Base-by-base conservation (phyloP, 2,329 filamentous ascomycete species). In the Claviceps arundinis region DNA sequence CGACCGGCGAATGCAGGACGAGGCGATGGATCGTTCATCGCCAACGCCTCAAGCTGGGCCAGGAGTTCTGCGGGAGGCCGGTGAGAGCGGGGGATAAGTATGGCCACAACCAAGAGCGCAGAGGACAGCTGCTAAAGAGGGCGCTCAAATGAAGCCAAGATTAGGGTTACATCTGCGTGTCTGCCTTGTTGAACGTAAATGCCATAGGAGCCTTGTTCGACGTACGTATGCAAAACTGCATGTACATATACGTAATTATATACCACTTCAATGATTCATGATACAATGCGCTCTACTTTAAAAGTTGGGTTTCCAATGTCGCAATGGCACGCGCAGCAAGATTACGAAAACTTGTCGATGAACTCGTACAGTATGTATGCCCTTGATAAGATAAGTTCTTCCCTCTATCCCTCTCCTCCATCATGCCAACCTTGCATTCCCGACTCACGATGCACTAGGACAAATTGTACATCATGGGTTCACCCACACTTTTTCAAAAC, bases 1-100 rank as follows among this genome's bases (percentile, higher is more conserved):
- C 55, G 83, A 88, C 61, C 75, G 82, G 47, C 75, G 81, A 17
- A 73, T 86, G 48, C 74, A 78, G 47, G 82, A 85, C 54, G 85
- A 88, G 61, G 77, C 81, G 48, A 52, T 66, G 17, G 56, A 60
- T 19, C 56, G 52, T 8, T 48, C 51, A 14, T 59, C 52, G 37
- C n/a, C 55, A 26, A 55, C 59, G 4, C 52, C 57, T 11, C 52
- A 59, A 8, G 50, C 54, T 2, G 60, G 63, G 7, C 72, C 74
- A 59, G 73, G 74, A 56, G 62, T 67, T 56, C 67, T 70, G 38
- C 65, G 71, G 47, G 69, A 75, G 60, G 74, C 71, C 5, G 73
- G 73, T 2, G 69, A 73, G 60, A 72, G 74, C 47, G 69, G 73
- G 19, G 73, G 72, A 5, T 48, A 41, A 34, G 30, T 2, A 14